Percentiles rank a stretch among this genome's conserved stretches.
phyloP scores from a whole-genome alignment of 495 filamentous ascomycete genomes.

The Copromyces sp. region DNA sequence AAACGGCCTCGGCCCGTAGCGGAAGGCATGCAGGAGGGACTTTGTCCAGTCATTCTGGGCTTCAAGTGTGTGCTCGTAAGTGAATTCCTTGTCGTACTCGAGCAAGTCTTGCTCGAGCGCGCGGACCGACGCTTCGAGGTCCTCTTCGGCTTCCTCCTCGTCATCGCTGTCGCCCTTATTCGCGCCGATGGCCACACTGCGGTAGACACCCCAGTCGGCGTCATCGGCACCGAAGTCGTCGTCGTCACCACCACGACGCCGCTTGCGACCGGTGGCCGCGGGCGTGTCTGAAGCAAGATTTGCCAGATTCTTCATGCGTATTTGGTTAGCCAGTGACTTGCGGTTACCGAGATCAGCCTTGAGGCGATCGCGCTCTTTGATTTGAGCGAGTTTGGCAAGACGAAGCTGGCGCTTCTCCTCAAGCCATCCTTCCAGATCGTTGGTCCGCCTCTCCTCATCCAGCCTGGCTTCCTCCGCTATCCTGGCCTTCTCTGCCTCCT shows the following conservation, averaged over 20 bases:
- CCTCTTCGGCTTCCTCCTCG: constrained; percentile 80
- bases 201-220: constrained; percentile 94
- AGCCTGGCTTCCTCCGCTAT: constrained; percentile 69
- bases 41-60: constrained; percentile 93
- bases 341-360: constrained; percentile 90
- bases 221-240: constrained; percentile 96
- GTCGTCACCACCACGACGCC: constrained; percentile 65
- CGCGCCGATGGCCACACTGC: constrained; percentile 70
- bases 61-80: constrained; percentile 79
- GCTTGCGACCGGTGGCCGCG: constrained; percentile 53
- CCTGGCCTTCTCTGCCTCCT: constrained; percentile 79
- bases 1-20: constrained; percentile 77
- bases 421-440: constrained; percentile 80
- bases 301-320: constrained; percentile 97
- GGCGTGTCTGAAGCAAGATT: constrained; percentile 90
- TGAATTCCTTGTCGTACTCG: constrained; percentile 77
- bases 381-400: constrained; percentile 61
- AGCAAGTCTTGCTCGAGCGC: constrained; percentile 74
- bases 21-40: constrained; percentile 76
- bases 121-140: constrained; percentile 61
- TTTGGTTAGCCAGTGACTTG: constrained; percentile 88
- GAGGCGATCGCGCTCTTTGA: constrained; percentile 86
- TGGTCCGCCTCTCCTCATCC: constrained; percentile 74
- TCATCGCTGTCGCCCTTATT: constrained; percentile 54
- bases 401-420: constrained; percentile 66